A percentile compares a stretch with the other conserved stretches of the same genome.
Evolutionary conservation across 2,329 filamentous ascomycete genomes (phyloP).

Genomic region (Boeremia lycopersici): DNA sequence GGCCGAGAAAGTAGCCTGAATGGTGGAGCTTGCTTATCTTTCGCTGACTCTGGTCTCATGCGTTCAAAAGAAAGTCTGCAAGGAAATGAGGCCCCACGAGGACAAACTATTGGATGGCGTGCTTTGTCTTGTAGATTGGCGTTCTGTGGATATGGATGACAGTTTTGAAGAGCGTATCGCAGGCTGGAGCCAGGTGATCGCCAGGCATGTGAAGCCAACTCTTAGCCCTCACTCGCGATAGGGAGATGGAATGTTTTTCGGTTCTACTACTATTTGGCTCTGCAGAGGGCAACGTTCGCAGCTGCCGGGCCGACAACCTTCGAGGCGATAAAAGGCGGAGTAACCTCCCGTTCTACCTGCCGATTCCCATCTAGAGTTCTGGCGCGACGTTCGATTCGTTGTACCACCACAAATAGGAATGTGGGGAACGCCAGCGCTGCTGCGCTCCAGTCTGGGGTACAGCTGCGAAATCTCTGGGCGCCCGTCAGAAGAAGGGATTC

Average conservation of each 20-base stretch:
- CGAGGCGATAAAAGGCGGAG: constrained; percentile 7
- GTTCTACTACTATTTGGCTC: constrained; percentile 2
- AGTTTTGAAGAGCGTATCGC: constrained; percentile 14
- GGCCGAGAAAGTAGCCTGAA: constrained; percentile 12
- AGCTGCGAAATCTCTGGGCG: constrained; percentile 15
- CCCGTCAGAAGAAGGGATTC: constrained; percentile 3
- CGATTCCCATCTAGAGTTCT: constrained; percentile 21
- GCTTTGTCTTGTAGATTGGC: constrained; percentile 24
- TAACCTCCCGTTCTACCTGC: constrained; percentile 23
- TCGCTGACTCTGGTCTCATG: constrained; percentile 16
- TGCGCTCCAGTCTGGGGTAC: constrained; percentile 36
- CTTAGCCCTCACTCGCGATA: constrained; percentile 8
- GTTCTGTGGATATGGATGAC: constrained; percentile 15
- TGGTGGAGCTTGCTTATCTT: constrained; percentile 29
- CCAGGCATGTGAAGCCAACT: constrained; percentile 2
- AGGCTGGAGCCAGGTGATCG: not conserved
- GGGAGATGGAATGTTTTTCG: constrained; percentile 6
- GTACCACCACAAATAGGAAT: constrained; percentile 22
- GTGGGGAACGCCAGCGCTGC: constrained; percentile 25
- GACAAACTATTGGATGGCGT: constrained; percentile 15
- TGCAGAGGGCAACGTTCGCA: constrained; percentile 7
- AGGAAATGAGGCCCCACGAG: constrained; percentile 20
- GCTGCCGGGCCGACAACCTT: constrained; percentile 18
- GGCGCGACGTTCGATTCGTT: constrained; percentile 16
- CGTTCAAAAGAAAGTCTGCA: constrained; percentile 11